Base-by-base conservation (phyloP, 805 yeast species). In the Starmerella stellata region DNA sequence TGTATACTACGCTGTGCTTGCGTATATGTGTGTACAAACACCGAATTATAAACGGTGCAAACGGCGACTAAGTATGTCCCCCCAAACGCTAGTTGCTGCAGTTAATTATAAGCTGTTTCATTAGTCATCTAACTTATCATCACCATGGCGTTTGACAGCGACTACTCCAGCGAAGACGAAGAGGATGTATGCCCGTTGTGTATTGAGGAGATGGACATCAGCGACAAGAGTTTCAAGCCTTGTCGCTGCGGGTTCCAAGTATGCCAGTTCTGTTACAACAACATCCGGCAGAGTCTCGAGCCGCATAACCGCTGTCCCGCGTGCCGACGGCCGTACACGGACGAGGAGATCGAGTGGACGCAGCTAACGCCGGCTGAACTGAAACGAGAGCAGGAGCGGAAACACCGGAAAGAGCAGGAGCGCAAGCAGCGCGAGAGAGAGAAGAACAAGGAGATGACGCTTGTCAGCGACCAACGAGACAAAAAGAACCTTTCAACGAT, bases 191-290 rank as follows among this genome's bases (percentile, higher is more conserved):
- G 77, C 62, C 98, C 98, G 40, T 70, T 90, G 46, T 90, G 99
- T 64, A 87, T 85, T 54, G 99, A 90, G 61, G 95, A 90, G 57
- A 76, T 90, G 83, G 99, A 90, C 59, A 74, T 87, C 35, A 78
- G 93, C 15, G 98, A 90, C 60, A 82, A 79, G 54, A 81, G 83
- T 62, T 90, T 90, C 67, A 82, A 78, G 58, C 99, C 99, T n/a
- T 90, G 99, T 65, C 96, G 96, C 1, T 90, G 99, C 63, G 99
- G 99, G 16, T 90, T 90, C 54, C 95, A 92, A 58, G 80, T 90
- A 42, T 90, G 99, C 59, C 96, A 87, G 66, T 90, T 90, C 56
- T 90, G 99, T 59, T 90, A 87, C 66, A 90, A 90, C 62, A 87
- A 85, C 57, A 90, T 90, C 52, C 71, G 95, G 47, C 90, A 82